Base-by-base conservation (phyloP, 768 basidiomycete species). In the Chalciporus pseudorubinellus region DNA sequence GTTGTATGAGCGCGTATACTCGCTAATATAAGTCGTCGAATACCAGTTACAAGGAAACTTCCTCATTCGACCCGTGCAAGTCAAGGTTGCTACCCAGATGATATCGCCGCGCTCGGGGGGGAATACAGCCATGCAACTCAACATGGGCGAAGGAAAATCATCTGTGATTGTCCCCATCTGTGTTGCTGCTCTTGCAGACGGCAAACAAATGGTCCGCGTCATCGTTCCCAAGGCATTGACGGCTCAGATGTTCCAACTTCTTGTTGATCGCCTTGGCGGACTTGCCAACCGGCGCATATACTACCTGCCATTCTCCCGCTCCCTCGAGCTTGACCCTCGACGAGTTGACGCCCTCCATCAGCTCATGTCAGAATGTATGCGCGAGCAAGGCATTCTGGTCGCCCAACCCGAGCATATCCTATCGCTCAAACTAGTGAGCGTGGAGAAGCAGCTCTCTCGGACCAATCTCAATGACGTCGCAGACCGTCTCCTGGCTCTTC, bases 111-210 rank as follows among this genome's bases (percentile, higher is more conserved):
- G 43, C 2, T 68, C 60, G 0, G 44, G 48, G 6, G 14, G 56
- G 16, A 81, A 73, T 46, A 71, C 72, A 0, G 58, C 69, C 8
- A 61, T 75, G 13, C 79, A 81, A 47, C 70, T 81, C 9, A 77
- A 79, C 46, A 80, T 80, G 78, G 78, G 78, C 18, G 78, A 80
- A 53, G 78, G 78, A 2, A 81, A 81, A 53, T 67, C 69, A 2
- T 71, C 69, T 0, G 70, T 71, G 10, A 71, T 81, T 26, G 70
- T 80, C 6, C 79, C 79, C 4, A 63, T 80, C 28, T 65, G 71
- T 5, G 62, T 72, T 0, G 59, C 71, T 1, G 59, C 66, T 8
- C 64, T 80, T 18, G 74, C 79, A 0, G 64, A 80, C 57, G 72
- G 74, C 4, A 14, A 65, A 2, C 70, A 60, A 28, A 66, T 81